These are phyloP conservation scores for Chionographis japonica DNA, from an alignment of 106 monocot genomes.

Conservation along the genomic window DNA sequence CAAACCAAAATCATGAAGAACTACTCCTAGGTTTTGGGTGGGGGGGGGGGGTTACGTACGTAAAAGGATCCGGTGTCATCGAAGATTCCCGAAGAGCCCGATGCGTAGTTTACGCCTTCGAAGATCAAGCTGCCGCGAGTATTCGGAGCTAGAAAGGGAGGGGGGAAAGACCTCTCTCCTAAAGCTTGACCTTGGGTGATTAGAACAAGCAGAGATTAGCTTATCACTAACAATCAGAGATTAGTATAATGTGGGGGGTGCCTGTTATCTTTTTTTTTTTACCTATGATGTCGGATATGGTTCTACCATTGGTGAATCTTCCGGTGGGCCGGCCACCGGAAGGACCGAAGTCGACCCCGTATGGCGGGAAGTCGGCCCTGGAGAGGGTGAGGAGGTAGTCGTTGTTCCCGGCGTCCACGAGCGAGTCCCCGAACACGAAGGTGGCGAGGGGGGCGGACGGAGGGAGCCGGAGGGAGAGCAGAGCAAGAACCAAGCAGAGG, in stretches of 20 bases:
- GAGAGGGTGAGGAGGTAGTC: slow-evolving; percentile 52
- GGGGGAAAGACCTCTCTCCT: slow-evolving; percentile 39
- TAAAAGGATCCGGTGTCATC: too few relatives aligned
- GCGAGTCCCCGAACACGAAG: slow-evolving; percentile 60
- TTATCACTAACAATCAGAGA: neutral
- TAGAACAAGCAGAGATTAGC: neutral
- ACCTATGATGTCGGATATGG: slow-evolving; percentile 51
- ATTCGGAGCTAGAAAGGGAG: slow-evolving; percentile 39
- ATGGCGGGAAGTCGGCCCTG: slow-evolving; percentile 46
- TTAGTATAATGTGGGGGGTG: too few relatives aligned
- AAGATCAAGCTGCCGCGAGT: slow-evolving; percentile 1
- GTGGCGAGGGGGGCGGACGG: slow-evolving; percentile 21
- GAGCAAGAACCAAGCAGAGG: slow-evolving; percentile 1
- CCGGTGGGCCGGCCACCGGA: slow-evolving; percentile 52
- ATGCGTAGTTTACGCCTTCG: slow-evolving; percentile 45
- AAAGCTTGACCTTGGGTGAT: slow-evolving; percentile 33
- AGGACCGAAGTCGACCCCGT: slow-evolving; percentile 42
- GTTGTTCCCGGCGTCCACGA: slow-evolving; percentile 54
- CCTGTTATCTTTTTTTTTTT: neutral
- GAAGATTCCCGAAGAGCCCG: too few relatives aligned
- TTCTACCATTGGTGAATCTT: slow-evolving; percentile 57
- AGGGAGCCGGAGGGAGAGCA: slow-evolving; percentile 8
- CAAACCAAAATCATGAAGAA: too few relatives aligned
- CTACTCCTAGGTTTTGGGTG: too few relatives aligned
- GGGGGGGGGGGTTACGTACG: too few relatives aligned